Conservation (phyloP, 441 rosid species). For the Aleurites moluccanus region DNA sequence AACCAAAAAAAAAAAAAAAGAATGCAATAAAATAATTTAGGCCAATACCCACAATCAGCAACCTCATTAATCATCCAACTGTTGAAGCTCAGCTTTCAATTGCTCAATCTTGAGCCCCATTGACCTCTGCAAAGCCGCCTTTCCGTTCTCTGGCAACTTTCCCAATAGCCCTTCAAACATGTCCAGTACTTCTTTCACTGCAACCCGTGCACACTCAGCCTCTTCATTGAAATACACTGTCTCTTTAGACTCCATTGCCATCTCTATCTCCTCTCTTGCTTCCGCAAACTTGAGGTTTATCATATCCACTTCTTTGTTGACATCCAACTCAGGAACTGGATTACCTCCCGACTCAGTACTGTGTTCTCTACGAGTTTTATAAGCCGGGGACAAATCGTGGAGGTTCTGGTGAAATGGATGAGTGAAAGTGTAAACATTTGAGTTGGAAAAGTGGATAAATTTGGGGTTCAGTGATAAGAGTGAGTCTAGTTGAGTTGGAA, state of each 20-base stretch:
- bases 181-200: conserved; percentile 66
- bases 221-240: conserved; percentile 93
- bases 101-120: conserved; percentile 99
- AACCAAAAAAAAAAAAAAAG: not conserved
- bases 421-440: conserved; percentile 14
- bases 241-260: conserved; percentile 95
- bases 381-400: not conserved
- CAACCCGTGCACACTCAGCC: conserved; percentile 83
- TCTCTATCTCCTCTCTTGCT: conserved; percentile 96
- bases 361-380: conserved; percentile 24
- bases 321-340: conserved; percentile 40
- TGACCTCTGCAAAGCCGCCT: conserved; percentile 66
- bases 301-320: conserved; percentile 69
- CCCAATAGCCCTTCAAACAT: conserved; percentile 58
- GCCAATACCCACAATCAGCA: conserved; percentile 20
- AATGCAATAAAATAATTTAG: conserved; percentile 1
- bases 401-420: conserved; percentile 8
- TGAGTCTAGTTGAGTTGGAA: conserved; percentile 26
- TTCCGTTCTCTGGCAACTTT: conserved; percentile 54
- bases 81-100: conserved; percentile 82
- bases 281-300: conserved; percentile 91
- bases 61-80: conserved; percentile 70
- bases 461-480: conserved; percentile 1
- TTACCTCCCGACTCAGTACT: conserved; percentile 32
- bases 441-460: conserved; percentile 10